A percentile compares a stretch with the other conserved stretches of the same genome.
phyloP scores from a whole-genome alignment of 441 rosid genomes.

The Adansonia gregorii region DNA sequence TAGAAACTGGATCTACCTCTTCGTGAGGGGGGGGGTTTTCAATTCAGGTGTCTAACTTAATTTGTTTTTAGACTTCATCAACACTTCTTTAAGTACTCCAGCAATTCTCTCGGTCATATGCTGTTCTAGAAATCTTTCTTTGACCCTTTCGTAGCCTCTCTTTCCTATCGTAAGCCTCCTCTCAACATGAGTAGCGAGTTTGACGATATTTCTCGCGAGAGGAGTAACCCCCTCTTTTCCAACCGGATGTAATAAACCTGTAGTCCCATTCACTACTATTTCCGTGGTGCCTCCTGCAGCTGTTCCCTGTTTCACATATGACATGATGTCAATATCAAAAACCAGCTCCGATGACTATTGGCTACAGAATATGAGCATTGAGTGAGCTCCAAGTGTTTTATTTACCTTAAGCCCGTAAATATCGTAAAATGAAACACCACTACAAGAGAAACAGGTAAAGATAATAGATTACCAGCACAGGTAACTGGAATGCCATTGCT shows the following conservation, averaged over 20 bases:
- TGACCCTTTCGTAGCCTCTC: conserved; percentile 61
- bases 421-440: conserved; percentile 1
- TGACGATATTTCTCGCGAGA: conserved; percentile 64
- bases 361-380: not conserved
- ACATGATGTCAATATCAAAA: not conserved
- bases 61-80: conserved; percentile 41
- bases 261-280: conserved; percentile 64
- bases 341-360: not conserved
- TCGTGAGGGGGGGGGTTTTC: not conserved
- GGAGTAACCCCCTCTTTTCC: conserved; percentile 62
- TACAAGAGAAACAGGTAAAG: conserved; percentile 11
- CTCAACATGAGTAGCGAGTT: conserved; percentile 62
- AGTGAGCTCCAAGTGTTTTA: not conserved
- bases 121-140: conserved; percentile 57
- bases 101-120: conserved; percentile 68
- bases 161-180: conserved; percentile 72
- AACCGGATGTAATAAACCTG: conserved; percentile 59
- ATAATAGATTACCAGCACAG: conserved; percentile 51
- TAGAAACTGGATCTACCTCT: not conserved
- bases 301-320: conserved; percentile 48
- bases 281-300: conserved; percentile 74
- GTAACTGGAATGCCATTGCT: conserved; percentile 73
- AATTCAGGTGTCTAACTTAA: conserved; percentile 11
- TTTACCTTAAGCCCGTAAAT: not conserved
- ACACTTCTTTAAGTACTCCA: conserved; percentile 52